Evolutionary conservation across 345 rosid genomes (phyloP), one percentile per base, ranked within the genome.

Genomic region (Sisymbrium altissimum): DNA sequence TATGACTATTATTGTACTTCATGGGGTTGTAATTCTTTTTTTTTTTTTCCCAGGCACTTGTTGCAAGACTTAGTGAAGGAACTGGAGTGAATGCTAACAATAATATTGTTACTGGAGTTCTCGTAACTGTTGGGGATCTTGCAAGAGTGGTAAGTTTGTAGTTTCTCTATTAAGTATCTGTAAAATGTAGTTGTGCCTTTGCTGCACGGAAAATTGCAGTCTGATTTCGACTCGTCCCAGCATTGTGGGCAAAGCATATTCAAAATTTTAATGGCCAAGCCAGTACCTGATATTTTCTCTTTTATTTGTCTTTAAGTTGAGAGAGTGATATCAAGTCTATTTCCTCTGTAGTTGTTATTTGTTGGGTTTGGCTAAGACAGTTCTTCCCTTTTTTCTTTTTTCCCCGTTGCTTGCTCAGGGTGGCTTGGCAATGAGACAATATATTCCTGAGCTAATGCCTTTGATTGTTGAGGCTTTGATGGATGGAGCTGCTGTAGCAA

Each of bases 111-210:
- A 89, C 88, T 78, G 99, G 98, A 82, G 97, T 95, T 79, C 99
- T 92, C 71, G 84, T 88, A 70, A 95, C 99, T 61, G 93, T 95
- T 78, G 98, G 99, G 69, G 99, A 95, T 84, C 98, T 95, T 86
- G 98, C 96, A 67, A 90, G 95, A 83, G 99, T 92, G 96, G 99
- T 95, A 80, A 72, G 96, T 87, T 19, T 70, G 52, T 70, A 45
- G 70, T 68, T 75, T 53, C 64, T 63, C 17, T 30, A 74, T 25
- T 36, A 14, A 67, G 17, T 30, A 48, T 50, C 32, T 38, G 53
- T 17, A 49, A 75, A 33, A 60, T 17, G 39, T 54, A 43, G 19
- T 14, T 46, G 45, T 30, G 40, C 41, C 39, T 70, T 57, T 40
- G 9, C 39, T 71, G 30, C 32, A 12, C 15, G 7, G 23, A 54